Percentiles rank a stretch among this genome's conserved stretches.
Conservation (phyloP, 805 yeast species). For the Wickerhamomyces tratensis region DNA sequence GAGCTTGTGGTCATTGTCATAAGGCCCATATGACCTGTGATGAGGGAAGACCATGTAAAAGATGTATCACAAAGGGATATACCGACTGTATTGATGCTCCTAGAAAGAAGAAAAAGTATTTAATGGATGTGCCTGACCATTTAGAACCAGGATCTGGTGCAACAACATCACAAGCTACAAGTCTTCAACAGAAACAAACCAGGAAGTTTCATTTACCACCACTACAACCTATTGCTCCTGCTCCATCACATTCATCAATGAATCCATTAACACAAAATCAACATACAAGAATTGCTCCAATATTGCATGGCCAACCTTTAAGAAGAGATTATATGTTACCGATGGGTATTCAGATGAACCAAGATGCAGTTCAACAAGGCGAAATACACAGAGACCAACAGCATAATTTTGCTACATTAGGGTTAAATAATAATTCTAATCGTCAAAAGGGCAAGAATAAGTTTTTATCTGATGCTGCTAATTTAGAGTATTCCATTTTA, state of each 20-base stretch:
- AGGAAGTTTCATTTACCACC: too few relatives aligned
- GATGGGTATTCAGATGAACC: too few relatives aligned
- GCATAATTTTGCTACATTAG: not conserved
- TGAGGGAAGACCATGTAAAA: conserved; percentile 64
- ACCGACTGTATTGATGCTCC: conserved; percentile 81
- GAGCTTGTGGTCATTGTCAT: conserved; percentile 91
- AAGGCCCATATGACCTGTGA: conserved; percentile 91
- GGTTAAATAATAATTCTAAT: conserved; percentile 6
- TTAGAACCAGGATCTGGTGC: not conserved
- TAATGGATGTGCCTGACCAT: conserved; percentile 46
- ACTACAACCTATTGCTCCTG: not conserved
- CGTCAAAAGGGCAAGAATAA: conserved; percentile 24
- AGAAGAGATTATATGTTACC: not conserved
- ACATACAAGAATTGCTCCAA: not conserved
- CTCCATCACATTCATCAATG: too few relatives aligned
- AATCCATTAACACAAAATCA: too few relatives aligned
- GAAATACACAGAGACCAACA: not conserved
- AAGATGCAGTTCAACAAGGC: not conserved
- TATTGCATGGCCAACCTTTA: not conserved
- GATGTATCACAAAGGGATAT: conserved; percentile 68
- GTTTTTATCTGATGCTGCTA: conserved; percentile 63
- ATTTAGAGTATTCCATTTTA: conserved; percentile 59
- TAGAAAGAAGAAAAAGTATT: conserved; percentile 73
- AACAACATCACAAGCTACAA: too few relatives aligned
- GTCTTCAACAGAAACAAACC: too few relatives aligned